Base-by-base conservation (phyloP, 106 monocot species). In the Dioscorea alata region DNA sequence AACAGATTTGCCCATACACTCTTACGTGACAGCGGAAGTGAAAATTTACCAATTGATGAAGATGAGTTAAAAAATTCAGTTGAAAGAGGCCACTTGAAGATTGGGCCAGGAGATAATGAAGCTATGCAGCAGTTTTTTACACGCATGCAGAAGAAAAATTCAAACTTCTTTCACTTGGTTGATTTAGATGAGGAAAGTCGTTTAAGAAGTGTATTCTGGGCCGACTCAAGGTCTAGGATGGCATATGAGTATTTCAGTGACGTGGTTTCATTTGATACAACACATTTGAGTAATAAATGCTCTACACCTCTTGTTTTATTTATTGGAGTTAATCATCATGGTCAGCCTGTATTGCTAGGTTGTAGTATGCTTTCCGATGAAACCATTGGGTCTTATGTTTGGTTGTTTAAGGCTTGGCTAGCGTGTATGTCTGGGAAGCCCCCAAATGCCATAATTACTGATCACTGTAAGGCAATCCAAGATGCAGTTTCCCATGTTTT, bases 201-300 rank as follows among this genome's bases (percentile, higher is more conserved):
- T 67, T 20, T 80, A 61, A 84, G 79, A 70, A 84, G 76, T 77
- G 76, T 84, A n/a, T 76, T 84, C 28, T 84, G 84, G 84, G 84
- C 80, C 66, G 84, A 84, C 74, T 73, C 76, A 1, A 77, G 77
- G 63, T 80, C 80, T 63, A 85, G 80, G 67, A 57, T 69, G 23
- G 74, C 76, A 23, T 74, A 77, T 66, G 70, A 81, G 9, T 80
- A 77, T 52, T 85, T 80, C 28, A 66, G 50, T 59, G 85, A 85
- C 68, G 85, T 81, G 21, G 21, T 85, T 71, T 70, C 60, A 57
- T 59, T 85, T 49, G 80, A 85, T 71, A 71, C 80, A n/a, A 74
- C 80, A 18, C 77, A 59, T 61, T 33, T 80, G 66, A 81, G 70
- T 59, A 58, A 74, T 48, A 74, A 80, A 50, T 81, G 49, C 59